Percentiles rank a stretch among this genome's conserved stretches.
Conservation (phyloP, 495 filamentous ascomycete species). For the Lepraria neglecta region DNA sequence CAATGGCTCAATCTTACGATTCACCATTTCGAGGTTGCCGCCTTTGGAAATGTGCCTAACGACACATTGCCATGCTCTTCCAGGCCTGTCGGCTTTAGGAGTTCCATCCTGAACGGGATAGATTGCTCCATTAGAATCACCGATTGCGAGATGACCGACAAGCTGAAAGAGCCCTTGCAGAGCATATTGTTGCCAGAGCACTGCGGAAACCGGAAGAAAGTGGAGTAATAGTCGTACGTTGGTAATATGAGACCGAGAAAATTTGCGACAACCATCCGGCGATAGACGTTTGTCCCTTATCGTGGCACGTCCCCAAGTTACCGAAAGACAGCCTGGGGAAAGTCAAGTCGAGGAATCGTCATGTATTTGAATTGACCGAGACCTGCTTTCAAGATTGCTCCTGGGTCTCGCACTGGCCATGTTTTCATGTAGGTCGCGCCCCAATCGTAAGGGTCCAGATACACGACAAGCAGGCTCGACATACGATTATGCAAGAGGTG, state of each 20-base stretch:
- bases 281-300: not conserved
- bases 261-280: not conserved
- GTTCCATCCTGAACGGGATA: not conserved
- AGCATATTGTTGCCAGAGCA: not conserved
- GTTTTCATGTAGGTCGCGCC: conserved; percentile 1
- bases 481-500: not conserved
- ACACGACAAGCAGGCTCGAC: conserved; percentile 3
- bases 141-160: not conserved
- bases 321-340: not conserved
- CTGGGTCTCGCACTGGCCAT: not conserved
- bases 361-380: conserved; percentile 13
- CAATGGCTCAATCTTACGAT: not conserved
- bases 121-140: not conserved
- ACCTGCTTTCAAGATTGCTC: conserved; percentile 7
- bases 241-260: not conserved
- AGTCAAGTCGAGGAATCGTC: conserved; percentile 1
- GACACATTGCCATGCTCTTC: not conserved
- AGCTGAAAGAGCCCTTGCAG: conserved; percentile 1
- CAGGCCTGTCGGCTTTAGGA: not conserved
- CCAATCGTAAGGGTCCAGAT: not conserved
- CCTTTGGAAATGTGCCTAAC: not conserved
- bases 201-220: not conserved
- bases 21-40: not conserved
- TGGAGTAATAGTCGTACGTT: not conserved
- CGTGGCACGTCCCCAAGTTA: not conserved